Evolutionary conservation across 345 rosid genomes (phyloP).

Genomic region (Gynandropsis gynandra): DNA sequence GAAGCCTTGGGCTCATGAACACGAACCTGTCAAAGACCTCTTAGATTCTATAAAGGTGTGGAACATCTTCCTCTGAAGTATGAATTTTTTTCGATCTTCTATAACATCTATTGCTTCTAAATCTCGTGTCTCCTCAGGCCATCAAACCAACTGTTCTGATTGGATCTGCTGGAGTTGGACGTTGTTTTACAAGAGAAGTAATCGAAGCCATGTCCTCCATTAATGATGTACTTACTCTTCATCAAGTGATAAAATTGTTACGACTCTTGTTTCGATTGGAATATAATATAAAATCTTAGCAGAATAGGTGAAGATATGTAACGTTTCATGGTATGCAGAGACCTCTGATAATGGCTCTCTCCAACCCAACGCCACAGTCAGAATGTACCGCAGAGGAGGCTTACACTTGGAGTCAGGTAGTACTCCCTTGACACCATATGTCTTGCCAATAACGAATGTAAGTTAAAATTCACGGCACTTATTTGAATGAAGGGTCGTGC

Average conservation of each 20-base stretch:
- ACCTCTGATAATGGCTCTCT: constrained; percentile 91
- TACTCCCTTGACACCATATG: constrained; percentile 1
- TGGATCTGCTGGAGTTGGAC: constrained; percentile 86
- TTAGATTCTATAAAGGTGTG: constrained; percentile 73
- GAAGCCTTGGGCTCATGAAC: constrained; percentile 98
- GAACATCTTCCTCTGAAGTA: constrained; percentile 7
- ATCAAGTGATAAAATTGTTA: background rate
- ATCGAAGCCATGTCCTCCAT: constrained; percentile 77
- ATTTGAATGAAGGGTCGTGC: constrained; percentile 67
- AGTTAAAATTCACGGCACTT: background rate
- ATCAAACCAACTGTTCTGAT: constrained; percentile 83
- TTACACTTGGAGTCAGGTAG: constrained; percentile 82
- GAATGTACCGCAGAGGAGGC: constrained; percentile 99
- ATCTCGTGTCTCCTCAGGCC: constrained; percentile 33
- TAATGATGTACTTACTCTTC: constrained; percentile 48
- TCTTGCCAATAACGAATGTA: background rate
- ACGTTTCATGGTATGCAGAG: constrained; percentile 40
- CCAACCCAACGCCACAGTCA: constrained; percentile 95
- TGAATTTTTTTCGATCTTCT: constrained; percentile 3
- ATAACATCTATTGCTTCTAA: background rate
- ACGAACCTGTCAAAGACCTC: constrained; percentile 63
- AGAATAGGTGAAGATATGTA: background rate
- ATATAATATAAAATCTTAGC: no score
- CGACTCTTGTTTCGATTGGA: no score
- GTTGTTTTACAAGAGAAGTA: constrained; percentile 81